Evolutionary conservation across 2,329 filamentous ascomycete genomes (phyloP), one percentile per base, ranked within the genome.

Genomic region (Fusarium equiseti): DNA sequence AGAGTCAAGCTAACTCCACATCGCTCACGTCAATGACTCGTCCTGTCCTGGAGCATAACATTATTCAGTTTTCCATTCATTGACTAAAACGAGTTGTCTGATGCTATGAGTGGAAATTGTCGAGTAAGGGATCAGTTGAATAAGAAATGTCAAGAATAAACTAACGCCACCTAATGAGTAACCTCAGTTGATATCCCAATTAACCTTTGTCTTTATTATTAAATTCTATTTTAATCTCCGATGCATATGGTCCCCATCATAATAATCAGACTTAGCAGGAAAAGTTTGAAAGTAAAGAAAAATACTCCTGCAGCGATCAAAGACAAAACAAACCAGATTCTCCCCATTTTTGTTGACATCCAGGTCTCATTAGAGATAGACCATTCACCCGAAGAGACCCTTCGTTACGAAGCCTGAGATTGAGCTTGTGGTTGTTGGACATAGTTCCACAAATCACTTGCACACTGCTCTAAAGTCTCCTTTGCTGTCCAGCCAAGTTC

Each of bases 401-500:
- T 10, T 35, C 6, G 3, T 16, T 24, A 35, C 5, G 15, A 15
- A 31, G 8, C 3, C 18, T 4, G 13, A 18, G 16, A 12, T 1
- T 22, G 10, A 40, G 26, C 5, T 32, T 20, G 9, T 8, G 32
- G 45, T 43, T 44, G 27, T 9, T 10, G 42, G 6, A 58, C 35
- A 15, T n/a, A 58, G 20, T 58, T 58, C 55, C 55, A 58, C 35
- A 58, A 20, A 29, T 58, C 55, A 4, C 13, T 43, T 4, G 55
- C 55, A 27, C 46, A 58, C 27, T 58, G 55, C 18, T 58, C 4
- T 0, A 58, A 43, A 26, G 26, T 52, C 55, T 58, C 38, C 5
- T 44, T 58, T 12, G 55, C 38, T 2, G 46, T 43, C 55, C 55
- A 58, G 13, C 55, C 55, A 24, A 58, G 46, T 12, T 58, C 55